phyloP scores from a whole-genome alignment of 305 asterid species.

The Withania somnifera region DNA sequence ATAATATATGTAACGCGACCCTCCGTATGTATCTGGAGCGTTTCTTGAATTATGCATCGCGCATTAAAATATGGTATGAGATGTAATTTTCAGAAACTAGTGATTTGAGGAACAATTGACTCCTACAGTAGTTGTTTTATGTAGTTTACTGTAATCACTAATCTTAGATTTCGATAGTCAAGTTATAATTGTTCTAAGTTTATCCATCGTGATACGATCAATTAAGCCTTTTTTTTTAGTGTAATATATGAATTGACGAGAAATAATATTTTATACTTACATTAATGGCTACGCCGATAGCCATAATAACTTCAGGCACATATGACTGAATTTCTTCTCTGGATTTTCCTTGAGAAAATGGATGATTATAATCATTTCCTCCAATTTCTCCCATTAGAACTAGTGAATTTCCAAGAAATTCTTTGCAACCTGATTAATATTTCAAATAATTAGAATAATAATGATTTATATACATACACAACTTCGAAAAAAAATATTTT shows the following conservation, averaged over 20 bases:
- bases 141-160: too few relatives aligned
- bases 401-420: constrained; percentile 1
- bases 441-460: background rate
- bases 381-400: constrained; percentile 22
- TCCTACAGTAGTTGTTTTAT: too few relatives aligned
- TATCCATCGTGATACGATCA: too few relatives aligned
- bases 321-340: background rate
- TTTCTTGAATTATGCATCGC: too few relatives aligned
- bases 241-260: background rate
- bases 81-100: too few relatives aligned
- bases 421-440: constrained; percentile 7
- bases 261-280: background rate
- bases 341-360: constrained; percentile 5
- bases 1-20: too few relatives aligned
- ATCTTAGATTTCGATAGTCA: background rate
- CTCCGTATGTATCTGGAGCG: too few relatives aligned
- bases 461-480: background rate
- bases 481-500: background rate
- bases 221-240: background rate
- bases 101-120: too few relatives aligned
- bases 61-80: too few relatives aligned
- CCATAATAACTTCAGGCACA: constrained; percentile 8
- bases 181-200: background rate
- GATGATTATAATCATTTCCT: constrained; percentile 21
- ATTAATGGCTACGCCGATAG: constrained; percentile 10